Evolutionary conservation across 768 basidiomycete genomes (phyloP).

Genomic region (Dioszegia hungarica): DNA sequence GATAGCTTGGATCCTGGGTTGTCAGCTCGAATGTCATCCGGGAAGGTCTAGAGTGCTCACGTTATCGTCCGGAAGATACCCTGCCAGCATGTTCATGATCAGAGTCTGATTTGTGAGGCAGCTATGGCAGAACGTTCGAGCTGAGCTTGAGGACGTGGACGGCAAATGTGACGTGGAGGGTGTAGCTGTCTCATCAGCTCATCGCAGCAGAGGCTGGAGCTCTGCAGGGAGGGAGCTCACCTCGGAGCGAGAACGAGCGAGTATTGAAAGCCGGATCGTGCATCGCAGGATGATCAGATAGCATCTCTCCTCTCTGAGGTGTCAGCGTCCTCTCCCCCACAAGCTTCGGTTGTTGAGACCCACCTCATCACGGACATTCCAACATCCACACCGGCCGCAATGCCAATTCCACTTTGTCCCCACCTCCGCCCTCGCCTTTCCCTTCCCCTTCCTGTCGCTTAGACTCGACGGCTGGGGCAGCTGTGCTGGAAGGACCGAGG

Average conservation of each 20-base stretch:
- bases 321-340: background rate
- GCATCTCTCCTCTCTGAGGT: constrained; percentile 61
- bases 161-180: constrained; percentile 38
- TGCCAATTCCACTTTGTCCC: constrained; percentile 41
- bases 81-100: constrained; percentile 76
- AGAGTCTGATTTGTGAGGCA: constrained; percentile 93
- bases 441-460: constrained; percentile 28
- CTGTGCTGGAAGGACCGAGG: constrained; percentile 13
- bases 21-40: background rate
- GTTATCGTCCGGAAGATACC: constrained; percentile 74
- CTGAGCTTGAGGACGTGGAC: constrained; percentile 13
- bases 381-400: constrained; percentile 37
- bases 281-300: constrained; percentile 85
- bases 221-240: constrained; percentile 11
- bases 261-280: constrained; percentile 65
- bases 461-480: constrained; percentile 2
- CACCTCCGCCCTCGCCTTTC: constrained; percentile 14
- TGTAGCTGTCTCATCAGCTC: constrained; percentile 16
- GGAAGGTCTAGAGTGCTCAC: no score
- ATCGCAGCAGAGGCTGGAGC: background rate
- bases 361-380: constrained; percentile 38
- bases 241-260: constrained; percentile 32
- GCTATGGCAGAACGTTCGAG: constrained; percentile 65
- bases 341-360: background rate
- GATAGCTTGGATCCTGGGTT: constrained; percentile 68